Conservation (phyloP, 176 grass and related monocot species). For the Carex myosuroides region DNA sequence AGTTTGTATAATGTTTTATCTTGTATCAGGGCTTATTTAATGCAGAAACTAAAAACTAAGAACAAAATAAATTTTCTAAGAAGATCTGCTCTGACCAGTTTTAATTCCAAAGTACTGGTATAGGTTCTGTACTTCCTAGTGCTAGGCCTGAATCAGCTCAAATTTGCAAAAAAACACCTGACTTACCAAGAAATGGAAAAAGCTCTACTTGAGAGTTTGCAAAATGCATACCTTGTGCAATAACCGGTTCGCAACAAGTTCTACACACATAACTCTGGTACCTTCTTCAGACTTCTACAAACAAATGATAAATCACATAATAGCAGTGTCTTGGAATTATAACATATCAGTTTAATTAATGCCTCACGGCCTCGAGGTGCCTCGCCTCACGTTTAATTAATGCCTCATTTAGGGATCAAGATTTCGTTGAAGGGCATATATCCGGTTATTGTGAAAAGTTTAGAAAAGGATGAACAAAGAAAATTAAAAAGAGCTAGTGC, state of each 20-base stretch:
- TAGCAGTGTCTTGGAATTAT: neutral
- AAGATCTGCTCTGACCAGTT: neutral
- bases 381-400: too few species aligned
- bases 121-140: neutral
- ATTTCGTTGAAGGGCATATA: too few species aligned
- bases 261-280: constrained; percentile 56
- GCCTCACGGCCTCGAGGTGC: too few species aligned
- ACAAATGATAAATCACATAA: constrained; percentile 5
- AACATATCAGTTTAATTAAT: neutral
- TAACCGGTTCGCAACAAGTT: constrained; percentile 78
- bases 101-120: too few species aligned
- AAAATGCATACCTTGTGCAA: constrained; percentile 66
- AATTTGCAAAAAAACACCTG: neutral
- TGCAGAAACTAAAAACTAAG: neutral
- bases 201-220: neutral
- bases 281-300: constrained; percentile 34
- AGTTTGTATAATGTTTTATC: neutral
- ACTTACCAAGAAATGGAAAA: neutral
- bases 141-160: neutral
- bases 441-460: neutral
- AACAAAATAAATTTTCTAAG: neutral
- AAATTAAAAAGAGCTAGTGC: neutral
- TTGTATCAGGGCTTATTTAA: neutral
- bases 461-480: neutral
- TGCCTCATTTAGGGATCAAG: too few species aligned